Conservation (phyloP, 2,329 filamentous ascomycete genomes). For the Diplodia mutila region DNA sequence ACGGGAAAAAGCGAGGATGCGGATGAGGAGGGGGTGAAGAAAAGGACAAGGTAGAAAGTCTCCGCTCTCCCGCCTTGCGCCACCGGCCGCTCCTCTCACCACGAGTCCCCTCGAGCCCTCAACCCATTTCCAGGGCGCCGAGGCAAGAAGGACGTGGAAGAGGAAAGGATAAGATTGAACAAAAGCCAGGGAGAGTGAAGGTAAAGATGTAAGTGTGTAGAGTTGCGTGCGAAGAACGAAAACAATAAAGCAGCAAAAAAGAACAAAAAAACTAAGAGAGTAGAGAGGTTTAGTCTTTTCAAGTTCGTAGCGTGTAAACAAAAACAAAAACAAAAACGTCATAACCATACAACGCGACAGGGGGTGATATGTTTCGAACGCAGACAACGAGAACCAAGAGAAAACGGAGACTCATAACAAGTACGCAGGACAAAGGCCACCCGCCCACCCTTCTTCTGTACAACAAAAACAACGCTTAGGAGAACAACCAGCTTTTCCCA, state of each 20-base stretch:
- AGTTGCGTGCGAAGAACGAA: background rate
- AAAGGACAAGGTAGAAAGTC: slow-evolving; percentile 1
- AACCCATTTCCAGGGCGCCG: slow-evolving; percentile 6
- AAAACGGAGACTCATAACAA: background rate
- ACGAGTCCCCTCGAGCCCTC: background rate
- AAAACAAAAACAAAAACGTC: background rate
- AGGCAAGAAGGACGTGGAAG: background rate
- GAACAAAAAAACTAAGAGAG: background rate
- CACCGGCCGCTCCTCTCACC: background rate
- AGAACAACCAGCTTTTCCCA: slow-evolving; percentile 5
- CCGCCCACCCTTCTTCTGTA: background rate
- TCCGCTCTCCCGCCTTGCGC: background rate
- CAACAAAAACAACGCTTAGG: background rate
- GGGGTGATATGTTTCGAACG: background rate
- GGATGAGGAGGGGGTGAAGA: background rate
- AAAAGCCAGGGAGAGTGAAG: background rate
- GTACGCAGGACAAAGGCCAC: background rate
- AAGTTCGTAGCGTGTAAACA: slow-evolving; percentile 1
- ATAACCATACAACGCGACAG: slow-evolving; percentile 12
- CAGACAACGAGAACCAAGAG: background rate
- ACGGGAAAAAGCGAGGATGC: slow-evolving; percentile 1
- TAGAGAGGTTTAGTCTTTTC: slow-evolving; percentile 21
- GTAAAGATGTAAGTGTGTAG: slow-evolving; percentile 6
- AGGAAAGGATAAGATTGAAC: background rate
- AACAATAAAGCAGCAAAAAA: background rate